Base-by-base conservation (phyloP, 176 grass and related monocot species). In the Eleusine coracana region DNA sequence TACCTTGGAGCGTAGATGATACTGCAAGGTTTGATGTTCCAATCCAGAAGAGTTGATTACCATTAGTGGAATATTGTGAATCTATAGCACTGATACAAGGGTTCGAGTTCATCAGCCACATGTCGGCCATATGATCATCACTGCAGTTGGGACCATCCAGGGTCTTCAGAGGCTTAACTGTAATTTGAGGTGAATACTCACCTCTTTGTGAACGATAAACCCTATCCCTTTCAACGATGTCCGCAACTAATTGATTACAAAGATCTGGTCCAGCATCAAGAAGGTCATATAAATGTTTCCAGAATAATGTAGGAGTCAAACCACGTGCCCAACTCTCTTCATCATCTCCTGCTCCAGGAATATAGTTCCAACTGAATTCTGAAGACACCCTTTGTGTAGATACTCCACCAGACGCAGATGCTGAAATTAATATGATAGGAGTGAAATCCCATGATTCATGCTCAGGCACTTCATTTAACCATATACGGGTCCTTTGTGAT, bases 301-400 rank as follows among this genome's bases (percentile, higher is more conserved):
- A 98, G 72, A 95, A 98, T 68, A 95, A 81, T 21, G 79, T 74
- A 81, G 96, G 91, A 65, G 86, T 93, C 66, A 98, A 70, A 80
- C 92, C 92, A 81, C 90, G 86, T 48, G 96, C 90, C 96, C 96
- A 98, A 68, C 96, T 98, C 76, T 98, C 96, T 86, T 98, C 96
- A 77, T 98, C 96, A 65, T 98, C 96, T 84, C 92, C 92, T 28
- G 96, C 92, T 52, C 92, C 96, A n/a, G 92, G 89, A 91, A 98
- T 95, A 79, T 95, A 98, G 40, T 83, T 82, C 87, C 92, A 98
- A 39, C 92, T 95, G 77, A 91, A 98, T 67, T 94, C 88, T 67
- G 92, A 91, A 37, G 80, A 83, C 58, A 80, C 79, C 51, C 85
- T 89, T 72, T 86, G 79, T 51, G 88, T 85, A 77, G 86, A 58